phyloP scores from a whole-genome alignment of 2,329 filamentous ascomycete species.

The Hypocrella siamensis region DNA sequence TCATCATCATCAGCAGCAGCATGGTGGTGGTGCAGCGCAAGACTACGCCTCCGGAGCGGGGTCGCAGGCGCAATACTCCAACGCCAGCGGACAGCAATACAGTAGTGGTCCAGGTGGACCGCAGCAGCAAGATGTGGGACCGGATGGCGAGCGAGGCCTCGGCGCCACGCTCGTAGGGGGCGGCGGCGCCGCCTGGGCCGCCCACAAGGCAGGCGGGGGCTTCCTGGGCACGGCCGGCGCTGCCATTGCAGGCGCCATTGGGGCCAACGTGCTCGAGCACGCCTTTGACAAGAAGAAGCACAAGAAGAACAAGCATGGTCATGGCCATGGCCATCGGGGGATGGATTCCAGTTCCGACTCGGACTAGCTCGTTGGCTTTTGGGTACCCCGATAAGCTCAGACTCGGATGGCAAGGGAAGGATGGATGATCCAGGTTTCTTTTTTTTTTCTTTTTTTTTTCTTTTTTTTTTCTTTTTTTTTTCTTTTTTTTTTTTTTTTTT shows the following conservation, averaged over 20 bases:
- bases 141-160: constrained; percentile 35
- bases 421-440: not conserved
- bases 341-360: constrained; percentile 11
- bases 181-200: constrained; percentile 36
- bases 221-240: constrained; percentile 33
- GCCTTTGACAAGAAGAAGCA: constrained; percentile 20
- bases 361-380: constrained; percentile 7
- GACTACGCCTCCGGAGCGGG: constrained; percentile 8
- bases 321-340: constrained; percentile 6
- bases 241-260: constrained; percentile 35
- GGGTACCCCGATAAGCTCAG: not conserved
- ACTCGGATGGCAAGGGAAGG: not conserved
- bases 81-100: constrained; percentile 1
- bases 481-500: constrained; percentile 48
- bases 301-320: constrained; percentile 14
- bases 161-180: constrained; percentile 37
- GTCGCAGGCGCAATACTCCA: not conserved
- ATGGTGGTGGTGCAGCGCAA: constrained; percentile 9
- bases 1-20: constrained; percentile 3
- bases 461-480: constrained; percentile 2
- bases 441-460: not conserved
- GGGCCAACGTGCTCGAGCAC: constrained; percentile 34
- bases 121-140: constrained; percentile 12
- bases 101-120: constrained; percentile 9
- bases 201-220: constrained; percentile 37